These are phyloP conservation scores for Fusarium lyarnte DNA, from an alignment of 2,329 filamentous ascomycete species.

Conservation along the genomic window DNA sequence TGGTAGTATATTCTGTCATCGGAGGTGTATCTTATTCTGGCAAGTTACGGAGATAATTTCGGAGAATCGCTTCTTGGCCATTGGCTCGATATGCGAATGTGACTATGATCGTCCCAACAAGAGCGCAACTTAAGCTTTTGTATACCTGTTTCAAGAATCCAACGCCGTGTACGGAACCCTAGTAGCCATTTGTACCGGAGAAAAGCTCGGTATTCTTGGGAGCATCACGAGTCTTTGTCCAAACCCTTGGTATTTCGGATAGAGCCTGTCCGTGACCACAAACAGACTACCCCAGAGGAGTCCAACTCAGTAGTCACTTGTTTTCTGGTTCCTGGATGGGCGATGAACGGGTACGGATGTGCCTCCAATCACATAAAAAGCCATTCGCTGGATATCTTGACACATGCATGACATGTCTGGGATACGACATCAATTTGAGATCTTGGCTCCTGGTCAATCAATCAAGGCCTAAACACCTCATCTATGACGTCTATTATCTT, in stretches of 20 bases:
- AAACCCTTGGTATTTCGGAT: background rate
- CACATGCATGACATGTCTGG: background rate
- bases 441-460: accelerated
- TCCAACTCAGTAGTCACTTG: accelerated
- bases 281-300: background rate
- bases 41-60: conserved; percentile 34
- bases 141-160: accelerated
- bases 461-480: accelerated
- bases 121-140: background rate
- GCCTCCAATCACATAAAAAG: background rate
- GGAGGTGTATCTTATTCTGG: conserved; percentile 29
- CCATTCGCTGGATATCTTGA: background rate
- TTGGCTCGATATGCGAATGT: background rate
- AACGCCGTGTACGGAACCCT: accelerated
- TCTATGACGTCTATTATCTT: background rate
- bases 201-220: background rate
- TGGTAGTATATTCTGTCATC: conserved; percentile 31
- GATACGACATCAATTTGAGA: background rate
- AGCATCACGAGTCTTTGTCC: background rate
- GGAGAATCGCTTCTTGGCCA: conserved; percentile 1
- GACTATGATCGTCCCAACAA: background rate
- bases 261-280: background rate
- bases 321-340: accelerated
- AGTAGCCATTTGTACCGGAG: background rate
- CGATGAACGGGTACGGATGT: accelerated